Percentiles rank a stretch among this genome's conserved stretches.
Conservation (phyloP, 352 stramenopile genomes). For the Globisporangium cederbergense region DNA sequence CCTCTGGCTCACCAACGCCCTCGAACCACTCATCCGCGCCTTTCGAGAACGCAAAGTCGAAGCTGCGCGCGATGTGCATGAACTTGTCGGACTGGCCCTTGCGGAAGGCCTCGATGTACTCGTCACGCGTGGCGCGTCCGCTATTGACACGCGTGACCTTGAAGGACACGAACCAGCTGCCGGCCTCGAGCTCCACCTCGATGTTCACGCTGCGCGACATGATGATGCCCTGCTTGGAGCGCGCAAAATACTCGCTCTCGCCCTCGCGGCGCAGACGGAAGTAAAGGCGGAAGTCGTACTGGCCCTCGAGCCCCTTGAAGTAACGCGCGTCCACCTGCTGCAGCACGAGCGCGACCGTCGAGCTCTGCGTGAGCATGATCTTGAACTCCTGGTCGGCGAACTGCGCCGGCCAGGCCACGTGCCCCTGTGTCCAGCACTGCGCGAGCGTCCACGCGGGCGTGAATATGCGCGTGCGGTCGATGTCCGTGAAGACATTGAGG, state of each 20-base stretch:
- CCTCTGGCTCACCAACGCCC: constrained; percentile 18
- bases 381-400: constrained; percentile 30
- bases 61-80: constrained; percentile 31
- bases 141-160: constrained; percentile 22
- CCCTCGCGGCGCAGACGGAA: constrained; percentile 28
- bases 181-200: constrained; percentile 27
- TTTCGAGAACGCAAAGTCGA: constrained; percentile 30
- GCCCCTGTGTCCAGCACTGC: constrained; percentile 32
- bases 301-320: constrained; percentile 37
- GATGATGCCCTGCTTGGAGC: constrained; percentile 21
- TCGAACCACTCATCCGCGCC: constrained; percentile 19
- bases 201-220: constrained; percentile 36
- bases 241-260: constrained; percentile 27
- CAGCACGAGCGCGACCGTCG: constrained; percentile 33
- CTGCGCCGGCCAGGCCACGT: constrained; percentile 26
- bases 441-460: constrained; percentile 32
- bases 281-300: constrained; percentile 36
- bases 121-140: constrained; percentile 15
- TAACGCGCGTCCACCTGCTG: constrained; percentile 37
- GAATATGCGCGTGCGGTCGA: constrained; percentile 38
- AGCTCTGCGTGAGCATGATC: constrained; percentile 22
- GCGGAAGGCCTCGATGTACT: constrained; percentile 23
- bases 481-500: constrained; percentile 29
- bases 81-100: constrained; percentile 35
- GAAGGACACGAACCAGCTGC: constrained; percentile 29